These are phyloP conservation scores for Fusarium hostae DNA, from an alignment of 2,329 filamentous ascomycete genomes.

Conservation along the genomic window DNA sequence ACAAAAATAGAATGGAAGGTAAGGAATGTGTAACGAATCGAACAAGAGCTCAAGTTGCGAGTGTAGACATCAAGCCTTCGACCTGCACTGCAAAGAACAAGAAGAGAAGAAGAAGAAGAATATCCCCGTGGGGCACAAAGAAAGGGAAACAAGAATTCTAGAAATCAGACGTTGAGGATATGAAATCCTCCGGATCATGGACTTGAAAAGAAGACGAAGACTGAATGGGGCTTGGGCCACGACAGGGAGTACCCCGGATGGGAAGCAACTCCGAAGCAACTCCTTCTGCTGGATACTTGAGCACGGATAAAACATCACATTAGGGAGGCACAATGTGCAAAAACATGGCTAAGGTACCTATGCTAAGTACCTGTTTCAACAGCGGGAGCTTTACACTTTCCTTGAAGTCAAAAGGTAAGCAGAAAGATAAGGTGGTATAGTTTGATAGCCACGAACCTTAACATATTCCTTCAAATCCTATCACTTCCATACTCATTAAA, in stretches of 20 bases:
- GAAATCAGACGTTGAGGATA: constrained; percentile 8
- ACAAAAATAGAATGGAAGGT: constrained; percentile 7
- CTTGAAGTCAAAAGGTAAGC: neutral
- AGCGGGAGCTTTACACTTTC: neutral
- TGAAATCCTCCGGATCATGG: constrained; percentile 12
- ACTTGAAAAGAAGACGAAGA: constrained; percentile 11
- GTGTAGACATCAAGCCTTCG: constrained; percentile 38
- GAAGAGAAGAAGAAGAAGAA: constrained; percentile 6
- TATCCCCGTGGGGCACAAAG: constrained; percentile 12
- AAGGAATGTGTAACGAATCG: constrained; percentile 34
- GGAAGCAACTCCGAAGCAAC: constrained; percentile 39
- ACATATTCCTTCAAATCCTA: constrained; percentile 12
- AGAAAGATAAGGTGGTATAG: neutral
- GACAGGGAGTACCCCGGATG: constrained; percentile 34
- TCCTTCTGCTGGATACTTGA: constrained; percentile 30
- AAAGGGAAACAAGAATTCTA: constrained; percentile 20
- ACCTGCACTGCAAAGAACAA: constrained; percentile 29
- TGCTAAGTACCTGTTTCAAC: neutral
- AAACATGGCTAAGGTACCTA: neutral
- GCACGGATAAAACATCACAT: constrained; percentile 25
- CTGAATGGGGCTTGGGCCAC: constrained; percentile 25
- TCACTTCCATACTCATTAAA: neutral
- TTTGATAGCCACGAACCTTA: neutral
- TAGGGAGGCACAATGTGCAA: constrained; percentile 7
- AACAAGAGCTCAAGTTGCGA: constrained; percentile 21